Percentiles rank a stretch among this genome's conserved stretches.
phyloP scores from a whole-genome alignment of 2,329 filamentous ascomycete species.

The Colletotrichum simmondsii region DNA sequence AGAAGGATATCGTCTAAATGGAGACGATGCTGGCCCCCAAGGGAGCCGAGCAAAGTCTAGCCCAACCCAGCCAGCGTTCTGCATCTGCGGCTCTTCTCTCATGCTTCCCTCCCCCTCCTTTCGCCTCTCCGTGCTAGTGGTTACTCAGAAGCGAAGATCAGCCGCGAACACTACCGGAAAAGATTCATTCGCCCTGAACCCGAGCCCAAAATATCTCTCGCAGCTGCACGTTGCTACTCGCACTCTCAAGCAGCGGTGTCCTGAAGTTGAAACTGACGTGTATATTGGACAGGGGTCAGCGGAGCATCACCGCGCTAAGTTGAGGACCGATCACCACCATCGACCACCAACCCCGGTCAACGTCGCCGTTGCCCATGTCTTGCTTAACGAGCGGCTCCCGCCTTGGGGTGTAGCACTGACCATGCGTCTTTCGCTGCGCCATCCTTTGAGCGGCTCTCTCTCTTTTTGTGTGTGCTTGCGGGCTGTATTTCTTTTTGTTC shows the following conservation, averaged over 20 bases:
- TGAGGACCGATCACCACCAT: neutral
- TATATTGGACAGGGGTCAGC: constrained; percentile 25
- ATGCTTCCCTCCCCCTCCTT: neutral
- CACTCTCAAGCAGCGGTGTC: constrained; percentile 27
- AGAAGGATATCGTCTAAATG: neutral
- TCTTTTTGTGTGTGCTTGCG: constrained; percentile 4
- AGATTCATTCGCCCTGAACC: neutral
- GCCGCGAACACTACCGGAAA: constrained; percentile 18
- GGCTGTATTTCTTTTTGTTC: constrained; percentile 3
- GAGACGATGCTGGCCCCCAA: neutral
- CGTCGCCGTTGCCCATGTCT: constrained; percentile 28
- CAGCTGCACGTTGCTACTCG: constrained; percentile 22
- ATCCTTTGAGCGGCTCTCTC: constrained; percentile 12
- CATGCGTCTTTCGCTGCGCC: constrained; percentile 23
- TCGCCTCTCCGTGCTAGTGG: neutral
- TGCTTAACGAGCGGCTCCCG: constrained; percentile 33
- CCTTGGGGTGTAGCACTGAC: constrained; percentile 10
- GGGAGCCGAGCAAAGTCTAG: neutral
- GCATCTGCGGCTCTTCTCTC: constrained; percentile 29
- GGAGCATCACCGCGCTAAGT: constrained; percentile 24
- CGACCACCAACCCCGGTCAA: neutral
- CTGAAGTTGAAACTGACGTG: constrained; percentile 35
- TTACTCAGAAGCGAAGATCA: constrained; percentile 20
- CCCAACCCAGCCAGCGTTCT: neutral
- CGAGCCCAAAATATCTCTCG: constrained; percentile 24